Evolutionary conservation across 2,329 filamentous ascomycete species (phyloP), one percentile per base, ranked within the genome.

Genomic region (Phyllosticta citriasiana): DNA sequence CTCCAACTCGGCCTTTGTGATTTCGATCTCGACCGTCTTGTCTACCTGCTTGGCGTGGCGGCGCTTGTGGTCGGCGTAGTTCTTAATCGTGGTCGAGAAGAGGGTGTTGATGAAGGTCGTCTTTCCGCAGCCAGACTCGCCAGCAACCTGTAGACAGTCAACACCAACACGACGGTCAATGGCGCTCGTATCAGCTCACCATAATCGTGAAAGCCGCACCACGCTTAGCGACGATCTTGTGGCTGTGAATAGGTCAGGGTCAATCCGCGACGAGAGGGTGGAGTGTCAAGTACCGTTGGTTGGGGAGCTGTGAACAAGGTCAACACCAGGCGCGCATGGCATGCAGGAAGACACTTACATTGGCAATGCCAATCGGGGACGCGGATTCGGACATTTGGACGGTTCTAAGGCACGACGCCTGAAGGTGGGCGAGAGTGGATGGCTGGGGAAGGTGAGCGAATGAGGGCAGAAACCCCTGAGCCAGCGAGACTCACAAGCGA

Each of bases 101-200:
- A 99, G 87, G 63, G 94, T 99, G 87, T 99, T 99, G 86, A 99
- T 97, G 80, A 99, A 99, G 72, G 94, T 99, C 26, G 95, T 99
- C 86, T 99, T 99, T 82, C 94, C 94, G 70, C 97, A 81, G 74
- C 93, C 93, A 68, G 94, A 97, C 82, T 99, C 93, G 81, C 93
- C 93, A 80, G 94, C 94, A 79, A 97, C 91, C 91, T 96, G 71
- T 55, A 63, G 40, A 47, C 4, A 5, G 14, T 47, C 40, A 47
- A n/a, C 40, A n/a, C 16, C 14, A n/a, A 51, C 62, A 63, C 68
- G 73, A 67, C 76, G 72, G 27, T 63, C 26, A 61, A 57, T 61
- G 26, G 40, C 14, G 6, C 16, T 47, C 16, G 14, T 47, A 7
- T n/a, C 1, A 47, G n/a, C 82, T 65, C 81, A 97, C 94, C 94